Evolutionary conservation across 2,329 filamentous ascomycete genomes (phyloP), one percentile per base, ranked within the genome.

Genomic region (Verruconis gallopava): DNA sequence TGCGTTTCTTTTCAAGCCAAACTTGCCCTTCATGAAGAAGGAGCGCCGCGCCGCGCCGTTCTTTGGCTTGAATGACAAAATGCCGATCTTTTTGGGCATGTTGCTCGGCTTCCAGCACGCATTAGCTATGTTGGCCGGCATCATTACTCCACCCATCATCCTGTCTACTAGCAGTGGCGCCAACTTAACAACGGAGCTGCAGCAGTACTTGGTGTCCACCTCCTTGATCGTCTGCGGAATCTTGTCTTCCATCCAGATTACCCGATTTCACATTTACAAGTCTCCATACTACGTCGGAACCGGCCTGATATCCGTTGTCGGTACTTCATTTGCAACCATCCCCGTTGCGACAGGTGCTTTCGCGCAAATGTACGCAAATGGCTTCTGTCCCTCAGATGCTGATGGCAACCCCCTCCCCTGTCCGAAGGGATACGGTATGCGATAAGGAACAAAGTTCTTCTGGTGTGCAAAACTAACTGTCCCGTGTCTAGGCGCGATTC

Each of bases 91-190:
- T 5, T 65, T 91, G 14, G 81, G 79, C 6, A 56, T 88, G 3
- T 64, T 91, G 1, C 71, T 91, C 2, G 84, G 84, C 17, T 74
- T 91, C 40, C 84, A 91, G 52, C 84, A 91, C 57, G 71, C 82
- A 2, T 65, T 91, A 32, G 75, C 81, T 44, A 88, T 91, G 82
- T 51, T 69, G 44, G 66, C 65, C 21, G 66, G 66, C 46, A 70
- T 88, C 50, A 86, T 91, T 46, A 81, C 82, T 2, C 83, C 84
- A 21, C 82, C 83, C 2, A 73, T 91, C 42, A 78, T 88, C 47
- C 72, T 91, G 45, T 62, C 74, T 2, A 69, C 72, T 13, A 15
- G 40, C 12, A 68, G 66, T 25, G 74, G 77, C 19, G 81, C 77
- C 44, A 80, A 85, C 50, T 65, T 91, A 4, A 58, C 63, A 3